A percentile compares a stretch with the other conserved stretches of the same genome.
Evolutionary conservation across 2,329 filamentous ascomycete genomes (phyloP).

Genomic region (Fusarium floridanum): DNA sequence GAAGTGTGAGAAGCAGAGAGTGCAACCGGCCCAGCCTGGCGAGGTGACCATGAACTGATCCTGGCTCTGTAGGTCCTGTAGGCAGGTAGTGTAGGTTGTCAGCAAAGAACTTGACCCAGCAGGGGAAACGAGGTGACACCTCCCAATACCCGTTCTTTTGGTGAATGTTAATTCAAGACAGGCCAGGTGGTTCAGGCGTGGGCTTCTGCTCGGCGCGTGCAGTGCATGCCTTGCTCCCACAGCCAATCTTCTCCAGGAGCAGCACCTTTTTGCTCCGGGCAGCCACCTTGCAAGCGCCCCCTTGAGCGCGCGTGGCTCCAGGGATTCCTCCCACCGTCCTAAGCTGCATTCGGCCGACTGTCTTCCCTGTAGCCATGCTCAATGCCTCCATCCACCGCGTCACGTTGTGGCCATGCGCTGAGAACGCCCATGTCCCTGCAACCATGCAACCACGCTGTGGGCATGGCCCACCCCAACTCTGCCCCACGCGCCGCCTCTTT

Average conservation of each 20-base stretch:
- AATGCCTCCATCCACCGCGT: constrained; percentile 44
- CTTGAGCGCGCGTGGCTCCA: constrained; percentile 55
- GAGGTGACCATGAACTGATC: background rate
- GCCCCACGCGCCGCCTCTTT: constrained; percentile 37
- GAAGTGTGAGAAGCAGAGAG: background rate
- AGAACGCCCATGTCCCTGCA: constrained; percentile 39
- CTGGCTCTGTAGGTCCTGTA: background rate
- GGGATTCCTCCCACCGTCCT: constrained; percentile 48
- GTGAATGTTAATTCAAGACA: constrained; percentile 8
- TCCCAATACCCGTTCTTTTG: background rate
- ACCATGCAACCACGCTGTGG: constrained; percentile 35
- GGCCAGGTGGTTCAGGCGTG: background rate
- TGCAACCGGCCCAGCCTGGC: background rate
- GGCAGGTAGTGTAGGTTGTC: background rate
- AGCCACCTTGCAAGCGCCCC: constrained; percentile 37
- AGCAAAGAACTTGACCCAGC: background rate
- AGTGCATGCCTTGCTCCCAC: background rate
- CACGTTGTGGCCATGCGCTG: constrained; percentile 51
- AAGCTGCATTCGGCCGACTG: constrained; percentile 43
- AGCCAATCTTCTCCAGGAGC: constrained; percentile 9
- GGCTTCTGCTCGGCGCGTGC: constrained; percentile 22
- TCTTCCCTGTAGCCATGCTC: constrained; percentile 46
- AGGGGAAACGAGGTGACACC: background rate
- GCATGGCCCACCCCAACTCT: constrained; percentile 31
- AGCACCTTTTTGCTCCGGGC: constrained; percentile 21